These are phyloP conservation scores for Alternaria triticimaculans DNA, from an alignment of 2,329 filamentous ascomycete genomes.

Conservation along the genomic window DNA sequence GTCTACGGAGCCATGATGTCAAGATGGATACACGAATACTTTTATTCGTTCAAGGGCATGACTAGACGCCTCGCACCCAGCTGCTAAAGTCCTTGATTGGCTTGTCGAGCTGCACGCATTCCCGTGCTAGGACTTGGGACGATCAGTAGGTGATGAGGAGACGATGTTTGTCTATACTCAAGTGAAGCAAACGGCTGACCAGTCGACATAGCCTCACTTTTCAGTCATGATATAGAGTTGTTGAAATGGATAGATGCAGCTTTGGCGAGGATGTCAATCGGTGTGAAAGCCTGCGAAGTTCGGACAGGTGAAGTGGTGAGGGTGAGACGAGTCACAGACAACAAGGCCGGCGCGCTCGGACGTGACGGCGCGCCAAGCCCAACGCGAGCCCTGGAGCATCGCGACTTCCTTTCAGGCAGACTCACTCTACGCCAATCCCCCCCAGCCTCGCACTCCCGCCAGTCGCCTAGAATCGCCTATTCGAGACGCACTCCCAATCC, in stretches of 20 bases:
- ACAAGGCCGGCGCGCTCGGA: slow-evolving; percentile 15
- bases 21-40: slow-evolving; percentile 10
- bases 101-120: neutral
- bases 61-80: neutral
- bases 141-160: slow-evolving; percentile 7
- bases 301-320: neutral
- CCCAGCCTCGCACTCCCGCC: neutral
- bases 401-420: slow-evolving; percentile 25
- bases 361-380: slow-evolving; percentile 20
- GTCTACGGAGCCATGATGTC: slow-evolving; percentile 29
- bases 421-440: neutral
- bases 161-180: slow-evolving; percentile 21
- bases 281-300: slow-evolving; percentile 15
- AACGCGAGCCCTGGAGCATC: slow-evolving; percentile 22
- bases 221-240: neutral
- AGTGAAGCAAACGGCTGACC: slow-evolving; percentile 32
- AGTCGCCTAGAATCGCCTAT: neutral
- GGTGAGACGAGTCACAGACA: slow-evolving; percentile 8
- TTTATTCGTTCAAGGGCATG: neutral
- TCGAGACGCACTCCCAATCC: neutral
- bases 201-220: slow-evolving; percentile 8
- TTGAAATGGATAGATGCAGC: slow-evolving; percentile 18
- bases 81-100: neutral
- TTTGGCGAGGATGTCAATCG: slow-evolving; percentile 5
- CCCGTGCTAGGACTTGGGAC: neutral